Conservation (phyloP, 768 basidiomycete species). For the Suillus subalutaceus region DNA sequence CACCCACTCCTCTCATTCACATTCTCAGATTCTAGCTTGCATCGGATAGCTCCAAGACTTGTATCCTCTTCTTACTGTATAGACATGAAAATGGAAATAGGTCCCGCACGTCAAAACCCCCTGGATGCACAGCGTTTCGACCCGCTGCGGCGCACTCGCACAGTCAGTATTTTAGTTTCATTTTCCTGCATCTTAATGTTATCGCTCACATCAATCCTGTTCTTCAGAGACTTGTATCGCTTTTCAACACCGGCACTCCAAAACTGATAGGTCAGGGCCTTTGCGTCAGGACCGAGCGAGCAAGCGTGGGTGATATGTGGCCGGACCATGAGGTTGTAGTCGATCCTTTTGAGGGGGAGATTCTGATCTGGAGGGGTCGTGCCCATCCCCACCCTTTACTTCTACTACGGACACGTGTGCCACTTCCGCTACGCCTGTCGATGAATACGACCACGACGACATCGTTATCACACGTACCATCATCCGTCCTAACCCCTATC, state of each 20-base stretch:
- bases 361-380: not conserved
- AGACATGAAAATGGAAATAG: slow-evolving; percentile 20
- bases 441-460: slow-evolving; percentile 32
- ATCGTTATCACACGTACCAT: slow-evolving; percentile 38
- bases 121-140: not conserved
- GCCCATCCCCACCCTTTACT: not conserved
- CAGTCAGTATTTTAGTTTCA: slow-evolving; percentile 21
- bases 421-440: slow-evolving; percentile 15
- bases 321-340: slow-evolving; percentile 35
- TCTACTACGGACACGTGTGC: not conserved
- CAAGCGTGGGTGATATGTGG: slow-evolving; percentile 18
- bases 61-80: not conserved
- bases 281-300: slow-evolving; percentile 18
- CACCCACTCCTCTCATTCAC: not conserved
- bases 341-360: slow-evolving; percentile 23
- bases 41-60: not conserved
- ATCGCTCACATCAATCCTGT: slow-evolving; percentile 19
- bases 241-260: slow-evolving; percentile 15
- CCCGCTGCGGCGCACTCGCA: slow-evolving; percentile 2
- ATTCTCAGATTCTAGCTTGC: not conserved
- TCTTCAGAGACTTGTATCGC: slow-evolving; percentile 22
- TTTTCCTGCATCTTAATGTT: slow-evolving; percentile 13
- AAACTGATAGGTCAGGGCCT: slow-evolving; percentile 28
- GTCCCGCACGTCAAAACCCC: not conserved
- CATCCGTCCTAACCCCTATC: slow-evolving; percentile 30